These are phyloP conservation scores for Pyrenopolyporus hunteri DNA, from an alignment of 495 filamentous ascomycete genomes.

Conservation along the genomic window DNA sequence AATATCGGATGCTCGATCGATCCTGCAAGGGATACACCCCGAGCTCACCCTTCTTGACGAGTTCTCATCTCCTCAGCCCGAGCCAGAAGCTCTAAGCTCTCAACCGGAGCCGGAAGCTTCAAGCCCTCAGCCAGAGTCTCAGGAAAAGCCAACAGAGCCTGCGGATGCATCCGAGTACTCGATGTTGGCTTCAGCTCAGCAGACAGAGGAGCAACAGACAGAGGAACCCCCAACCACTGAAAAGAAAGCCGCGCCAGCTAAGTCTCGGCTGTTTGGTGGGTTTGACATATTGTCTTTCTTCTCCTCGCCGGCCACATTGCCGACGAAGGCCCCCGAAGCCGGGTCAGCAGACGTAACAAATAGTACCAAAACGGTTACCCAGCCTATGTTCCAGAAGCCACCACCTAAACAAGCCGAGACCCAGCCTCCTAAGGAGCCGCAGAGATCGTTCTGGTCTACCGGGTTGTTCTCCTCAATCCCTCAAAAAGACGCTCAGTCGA, in stretches of 20 bases:
- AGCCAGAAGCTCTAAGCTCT: neutral
- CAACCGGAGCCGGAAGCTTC: neutral
- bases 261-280: slow-evolving; percentile 34
- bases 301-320: slow-evolving; percentile 53
- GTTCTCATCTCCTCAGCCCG: neutral
- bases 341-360: slow-evolving; percentile 1
- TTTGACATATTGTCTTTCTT: slow-evolving; percentile 54
- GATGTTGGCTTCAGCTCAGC: slow-evolving; percentile 36
- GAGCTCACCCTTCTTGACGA: slow-evolving; percentile 6
- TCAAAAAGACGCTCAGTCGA: slow-evolving; percentile 38
- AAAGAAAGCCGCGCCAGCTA: slow-evolving; percentile 34
- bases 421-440: slow-evolving; percentile 26
- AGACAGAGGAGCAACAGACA: neutral
- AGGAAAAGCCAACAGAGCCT: slow-evolving; percentile 1
- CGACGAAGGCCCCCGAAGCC: slow-evolving; percentile 31
- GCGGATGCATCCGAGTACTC: slow-evolving; percentile 42
- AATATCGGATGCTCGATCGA: slow-evolving; percentile 19
- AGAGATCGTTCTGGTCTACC: slow-evolving; percentile 37
- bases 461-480: slow-evolving; percentile 42
- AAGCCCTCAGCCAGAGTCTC: neutral
- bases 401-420: slow-evolving; percentile 10
- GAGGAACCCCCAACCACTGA: slow-evolving; percentile 20
- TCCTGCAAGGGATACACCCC: neutral
- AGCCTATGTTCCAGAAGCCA: slow-evolving; percentile 18
- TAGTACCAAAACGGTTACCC: slow-evolving; percentile 10